Percentiles rank a stretch among this genome's conserved stretches.
Evolutionary conservation across 2,329 filamentous ascomycete genomes (phyloP).

Genomic region (Xylariaceae sp.): DNA sequence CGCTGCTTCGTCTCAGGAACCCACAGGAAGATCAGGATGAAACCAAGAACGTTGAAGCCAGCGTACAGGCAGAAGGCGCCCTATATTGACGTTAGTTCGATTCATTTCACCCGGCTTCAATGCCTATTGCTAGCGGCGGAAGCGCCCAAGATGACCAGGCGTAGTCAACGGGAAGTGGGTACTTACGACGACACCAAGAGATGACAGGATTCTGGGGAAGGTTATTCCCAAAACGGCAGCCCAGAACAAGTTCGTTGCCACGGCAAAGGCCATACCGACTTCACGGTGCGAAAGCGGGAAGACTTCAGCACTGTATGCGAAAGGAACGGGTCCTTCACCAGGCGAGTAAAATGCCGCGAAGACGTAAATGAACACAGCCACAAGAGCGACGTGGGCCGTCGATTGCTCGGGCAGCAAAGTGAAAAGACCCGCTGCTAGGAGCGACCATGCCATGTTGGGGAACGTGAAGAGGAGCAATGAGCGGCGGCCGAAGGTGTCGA

Average conservation of each 20-base stretch:
- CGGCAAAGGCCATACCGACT: slow-evolving; percentile 64
- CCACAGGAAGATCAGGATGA: slow-evolving; percentile 43
- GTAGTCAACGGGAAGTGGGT: not conserved
- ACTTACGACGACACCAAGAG: slow-evolving; percentile 35
- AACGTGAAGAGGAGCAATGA: slow-evolving; percentile 60
- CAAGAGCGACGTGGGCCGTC: slow-evolving; percentile 36
- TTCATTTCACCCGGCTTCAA: not conserved
- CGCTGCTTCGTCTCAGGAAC: slow-evolving; percentile 47
- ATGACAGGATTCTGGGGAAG: slow-evolving; percentile 51
- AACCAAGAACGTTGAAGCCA: slow-evolving; percentile 42
- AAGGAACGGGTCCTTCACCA: slow-evolving; percentile 62
- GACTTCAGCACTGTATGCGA: slow-evolving; percentile 63
- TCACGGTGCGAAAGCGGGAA: slow-evolving; percentile 66
- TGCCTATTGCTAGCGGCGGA: not conserved
- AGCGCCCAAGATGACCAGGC: not conserved
- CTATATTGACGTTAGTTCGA: slow-evolving; percentile 8
- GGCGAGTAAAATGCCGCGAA: slow-evolving; percentile 59
- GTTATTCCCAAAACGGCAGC: slow-evolving; percentile 57
- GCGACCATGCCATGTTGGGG: slow-evolving; percentile 62
- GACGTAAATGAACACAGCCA: slow-evolving; percentile 55
- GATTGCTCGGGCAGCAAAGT: slow-evolving; percentile 40
- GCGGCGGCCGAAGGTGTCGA: slow-evolving; percentile 60
- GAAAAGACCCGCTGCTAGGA: slow-evolving; percentile 57
- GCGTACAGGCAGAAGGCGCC: slow-evolving; percentile 46
- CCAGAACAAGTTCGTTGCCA: slow-evolving; percentile 60